phyloP scores from a whole-genome alignment of 176 grass and related monocot species.

The Phyllostachys edulis region DNA sequence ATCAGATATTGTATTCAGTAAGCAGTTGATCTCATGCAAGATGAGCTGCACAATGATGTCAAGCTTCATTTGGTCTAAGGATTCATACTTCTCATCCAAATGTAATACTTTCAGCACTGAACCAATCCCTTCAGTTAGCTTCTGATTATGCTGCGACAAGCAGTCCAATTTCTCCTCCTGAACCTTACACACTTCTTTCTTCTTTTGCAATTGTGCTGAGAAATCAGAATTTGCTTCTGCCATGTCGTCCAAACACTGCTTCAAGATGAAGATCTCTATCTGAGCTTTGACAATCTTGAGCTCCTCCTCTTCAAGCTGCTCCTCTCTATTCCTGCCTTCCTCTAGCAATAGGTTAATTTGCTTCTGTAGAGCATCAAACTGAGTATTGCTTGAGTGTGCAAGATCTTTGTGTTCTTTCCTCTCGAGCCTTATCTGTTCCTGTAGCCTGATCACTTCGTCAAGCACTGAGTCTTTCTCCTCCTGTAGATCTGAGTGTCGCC shows the following conservation, averaged over 20 bases:
- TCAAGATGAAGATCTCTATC: constrained; percentile 73
- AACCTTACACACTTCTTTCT: constrained; percentile 49
- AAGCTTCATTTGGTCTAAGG: constrained; percentile 69
- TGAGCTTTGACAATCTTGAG: constrained; percentile 62
- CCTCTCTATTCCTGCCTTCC: constrained; percentile 48
- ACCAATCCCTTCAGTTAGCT: constrained; percentile 56
- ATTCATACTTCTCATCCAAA: constrained; percentile 70
- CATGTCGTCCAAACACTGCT: constrained; percentile 50
- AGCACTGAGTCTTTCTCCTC: constrained; percentile 59
- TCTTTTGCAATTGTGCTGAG: constrained; percentile 30
- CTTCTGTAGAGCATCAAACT: constrained; percentile 32
- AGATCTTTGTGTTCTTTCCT: constrained; percentile 59
- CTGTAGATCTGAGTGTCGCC: constrained; percentile 49
- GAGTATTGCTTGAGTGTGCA: constrained; percentile 35
- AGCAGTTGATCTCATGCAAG: constrained; percentile 66
- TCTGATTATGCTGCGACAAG: constrained; percentile 59
- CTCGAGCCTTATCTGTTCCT: constrained; percentile 60
- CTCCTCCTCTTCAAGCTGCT: constrained; percentile 68
- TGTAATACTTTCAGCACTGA: constrained; percentile 55
- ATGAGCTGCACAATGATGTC: constrained; percentile 86
- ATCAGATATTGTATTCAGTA: constrained; percentile 58
- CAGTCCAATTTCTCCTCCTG: constrained; percentile 56
- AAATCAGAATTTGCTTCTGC: constrained; percentile 33
- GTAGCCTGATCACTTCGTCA: constrained; percentile 56
- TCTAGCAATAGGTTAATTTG: constrained; percentile 44